phyloP scores from a whole-genome alignment of 1,139 yeast species.

The Hemisphaericaspora lyxosophila region DNA sequence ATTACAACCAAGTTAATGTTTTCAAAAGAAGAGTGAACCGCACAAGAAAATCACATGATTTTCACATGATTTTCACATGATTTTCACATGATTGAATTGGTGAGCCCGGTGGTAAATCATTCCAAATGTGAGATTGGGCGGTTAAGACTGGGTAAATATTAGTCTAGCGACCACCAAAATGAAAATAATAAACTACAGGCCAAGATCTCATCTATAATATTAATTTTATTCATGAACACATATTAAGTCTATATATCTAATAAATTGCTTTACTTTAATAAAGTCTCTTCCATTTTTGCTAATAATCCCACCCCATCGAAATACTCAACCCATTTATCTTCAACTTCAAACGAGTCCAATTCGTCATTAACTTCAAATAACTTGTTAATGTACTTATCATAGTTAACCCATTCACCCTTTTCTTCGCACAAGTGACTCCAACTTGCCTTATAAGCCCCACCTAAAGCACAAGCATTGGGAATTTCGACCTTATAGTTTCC shows the following conservation, averaged over 20 bases:
- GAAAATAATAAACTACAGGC: no score
- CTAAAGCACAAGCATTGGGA: constrained; percentile 89
- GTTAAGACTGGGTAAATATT: no score
- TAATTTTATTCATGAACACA: background rate
- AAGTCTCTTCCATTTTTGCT: constrained; percentile 45
- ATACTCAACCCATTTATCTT: constrained; percentile 49
- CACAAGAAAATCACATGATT: no score
- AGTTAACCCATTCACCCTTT: constrained; percentile 37
- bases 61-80: no score
- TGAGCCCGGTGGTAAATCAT: no score
- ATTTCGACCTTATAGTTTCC: constrained; percentile 76
- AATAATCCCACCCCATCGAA: constrained; percentile 52
- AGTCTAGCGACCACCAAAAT: no score
- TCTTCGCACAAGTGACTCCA: constrained; percentile 56
- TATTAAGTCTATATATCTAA: background rate
- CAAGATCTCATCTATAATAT: background rate
- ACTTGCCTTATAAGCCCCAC: constrained; percentile 88
- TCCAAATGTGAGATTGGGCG: no score
- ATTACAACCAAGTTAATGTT: no score
- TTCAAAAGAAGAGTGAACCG: no score
- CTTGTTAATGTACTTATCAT: constrained; percentile 41
- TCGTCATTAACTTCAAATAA: constrained; percentile 47
- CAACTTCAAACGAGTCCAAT: constrained; percentile 41
- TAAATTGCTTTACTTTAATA: constrained; percentile 13
- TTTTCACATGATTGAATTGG: no score